Base-by-base conservation (phyloP, 108 stramenopile genomes). In the Skeletonema tropicum region DNA sequence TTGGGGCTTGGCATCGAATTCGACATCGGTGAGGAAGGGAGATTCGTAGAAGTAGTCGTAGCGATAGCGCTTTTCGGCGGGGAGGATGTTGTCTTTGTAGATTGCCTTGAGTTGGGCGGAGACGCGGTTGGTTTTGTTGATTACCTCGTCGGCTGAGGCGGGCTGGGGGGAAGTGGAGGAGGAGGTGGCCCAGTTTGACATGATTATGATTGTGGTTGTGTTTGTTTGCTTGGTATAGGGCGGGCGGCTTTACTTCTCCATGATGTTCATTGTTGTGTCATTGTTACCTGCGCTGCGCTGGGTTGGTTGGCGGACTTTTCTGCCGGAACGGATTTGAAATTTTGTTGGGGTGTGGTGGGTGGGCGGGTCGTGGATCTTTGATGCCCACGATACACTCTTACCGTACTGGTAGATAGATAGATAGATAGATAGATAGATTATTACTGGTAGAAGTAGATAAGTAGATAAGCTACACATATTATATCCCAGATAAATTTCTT, bases 1-100 rank as follows among this genome's bases (percentile, higher is more conserved):
- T 74, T 96, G 94, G 5, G 99, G 99, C 73, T 99, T 99, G 88
- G 97, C 89, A 84, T 95, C 94, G 82, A 96, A 96, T 82, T 96
- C 95, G 3, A 87, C 75, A 82, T 95, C 94, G 12, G 91, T 87
- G 58, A 95, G 58, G 30, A 89, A 84, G 10, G 94, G 94, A 71
- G 85, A 87, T 69, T 94, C 92, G 73, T 86, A 95, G 71, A 95
- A 95, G 80, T 81, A 95, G 64, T 91, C 90, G 61, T 95, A 95
- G 15, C 78, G 88, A 73, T 89, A 93, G 59, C 86, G 77, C 68
- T 95, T 93, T 69, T 95, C 94, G 46, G 90, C 84, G 19, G 94
- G 92, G 60, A 89, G 80, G 66, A 95, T 89, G 21, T 68, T 64
- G 60, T 90, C 89, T 39, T 87, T 85, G 76, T 95, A 95, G 71